Evolutionary conservation across 2,329 filamentous ascomycete species (phyloP).

Genomic region (Xylariales sp.): DNA sequence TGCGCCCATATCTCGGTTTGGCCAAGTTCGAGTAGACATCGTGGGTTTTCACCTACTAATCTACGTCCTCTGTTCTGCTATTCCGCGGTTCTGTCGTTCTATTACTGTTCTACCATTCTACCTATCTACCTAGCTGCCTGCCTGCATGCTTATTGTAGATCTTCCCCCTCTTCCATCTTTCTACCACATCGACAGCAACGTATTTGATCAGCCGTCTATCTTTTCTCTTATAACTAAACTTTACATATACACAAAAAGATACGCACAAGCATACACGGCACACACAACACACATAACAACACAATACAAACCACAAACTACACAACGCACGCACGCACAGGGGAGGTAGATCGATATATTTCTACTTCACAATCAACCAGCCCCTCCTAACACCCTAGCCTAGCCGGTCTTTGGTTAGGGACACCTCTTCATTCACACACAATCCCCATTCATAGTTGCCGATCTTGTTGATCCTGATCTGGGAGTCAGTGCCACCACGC

Average conservation of each 20-base stretch:
- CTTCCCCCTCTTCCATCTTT: not conserved
- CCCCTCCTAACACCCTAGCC: slow-evolving; percentile 17
- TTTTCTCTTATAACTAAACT: slow-evolving; percentile 3
- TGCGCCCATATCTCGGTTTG: too few relatives aligned
- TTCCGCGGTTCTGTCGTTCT: too few relatives aligned
- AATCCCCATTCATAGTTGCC: slow-evolving; percentile 14
- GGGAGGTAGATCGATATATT: not conserved
- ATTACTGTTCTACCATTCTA: too few relatives aligned
- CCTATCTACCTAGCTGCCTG: not conserved
- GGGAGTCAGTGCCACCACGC: not conserved
- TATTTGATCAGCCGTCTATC: slow-evolving; percentile 1
- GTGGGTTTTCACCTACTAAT: too few relatives aligned
- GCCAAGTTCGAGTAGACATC: too few relatives aligned
- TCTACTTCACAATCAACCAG: slow-evolving; percentile 11
- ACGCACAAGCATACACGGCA: slow-evolving; percentile 20
- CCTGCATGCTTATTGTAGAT: too few relatives aligned
- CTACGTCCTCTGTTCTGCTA: too few relatives aligned
- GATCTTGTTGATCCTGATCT: not conserved
- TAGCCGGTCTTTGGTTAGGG: slow-evolving; percentile 2
- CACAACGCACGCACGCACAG: slow-evolving; percentile 11
- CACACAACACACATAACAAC: slow-evolving; percentile 13
- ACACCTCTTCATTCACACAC: slow-evolving; percentile 14
- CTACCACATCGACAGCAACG: not conserved
- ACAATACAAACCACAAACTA: not conserved
- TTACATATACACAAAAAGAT: slow-evolving; percentile 3